Base-by-base conservation (phyloP, 805 yeast species). In the Wickerhamomyces queroliae region DNA sequence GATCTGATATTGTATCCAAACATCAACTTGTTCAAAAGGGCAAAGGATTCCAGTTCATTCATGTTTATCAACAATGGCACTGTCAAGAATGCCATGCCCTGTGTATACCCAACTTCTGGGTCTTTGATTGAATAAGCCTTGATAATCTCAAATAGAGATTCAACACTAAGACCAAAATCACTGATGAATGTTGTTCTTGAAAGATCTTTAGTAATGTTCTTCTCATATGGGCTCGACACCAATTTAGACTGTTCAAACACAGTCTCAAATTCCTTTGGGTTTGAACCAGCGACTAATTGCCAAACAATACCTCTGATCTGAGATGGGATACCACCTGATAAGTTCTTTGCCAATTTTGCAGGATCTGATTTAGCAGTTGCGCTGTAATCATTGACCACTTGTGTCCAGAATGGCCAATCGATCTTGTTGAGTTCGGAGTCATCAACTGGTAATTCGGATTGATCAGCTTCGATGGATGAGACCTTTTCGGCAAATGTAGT, bases 21-120 rank as follows among this genome's bases (percentile, higher is more conserved):
- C 97, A 93, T 90, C 44, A 93, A 67, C 35, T 78, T 79, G 13
- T 82, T 86, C 33, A 91, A 67, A 50, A 90, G 59, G 43, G 93
- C 79, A 62, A 91, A 91, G 4, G 95, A 80, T 58, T 91, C 97
- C 34, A 82, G 70, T 48, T 90, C 96, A 28, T 66, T 72, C 80
- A 88, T 75, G 50, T 86, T 86, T 66, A 90, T 69, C 33, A 89
- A 66, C 35, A 93, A 62, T 2, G 99, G 97, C 6, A 88, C 88
- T 0, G 86, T 76, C 33, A 93, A 77, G 55, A 93, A 93, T 2
- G 95, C 95, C 96, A 93, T 89, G 7, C 99, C 98, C 62, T 93
- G 99, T 2, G 97, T 93, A 55, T 93, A 93, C 0, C 99, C 99
- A 37, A 93, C 96, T 37, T 90, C 97, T 1, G 84, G 79, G 59